Base-by-base conservation (phyloP, 352 stramenopile genomes). In the Phytophthora sansomeana region DNA sequence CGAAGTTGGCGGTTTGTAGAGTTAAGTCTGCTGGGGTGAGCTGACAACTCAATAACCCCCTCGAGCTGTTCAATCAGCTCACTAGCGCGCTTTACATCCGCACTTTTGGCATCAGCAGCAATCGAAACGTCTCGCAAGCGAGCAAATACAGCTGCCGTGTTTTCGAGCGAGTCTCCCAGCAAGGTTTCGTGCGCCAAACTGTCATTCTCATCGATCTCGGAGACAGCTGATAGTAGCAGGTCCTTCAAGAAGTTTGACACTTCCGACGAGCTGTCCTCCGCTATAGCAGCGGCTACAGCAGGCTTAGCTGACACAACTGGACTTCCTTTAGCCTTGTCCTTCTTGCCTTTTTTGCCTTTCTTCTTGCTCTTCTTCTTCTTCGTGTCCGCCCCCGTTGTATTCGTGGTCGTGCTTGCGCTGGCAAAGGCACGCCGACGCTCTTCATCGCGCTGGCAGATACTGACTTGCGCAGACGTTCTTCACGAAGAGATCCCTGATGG, bases 71-170 rank as follows among this genome's bases (percentile, higher is more conserved):
- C 21, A 10, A 70, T 64, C 17, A 51, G 11, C 4, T 38, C 29
- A 33, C 62, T 65, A 11, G 39, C 54, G 2, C 13, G 39, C n/a
- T 65, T 5, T 8, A 51, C 41, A 8, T 70, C 62, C 0, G 35
- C 30, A 17, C 28, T 5, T 55, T 70, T 65, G 7, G 52, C 32
- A n/a, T 24, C 30, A 14, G 26, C 30, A 14, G 54, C 10, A 8
- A 70, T 54, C 32, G 32, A 3, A 14, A 10, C 32, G 7, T 36
- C 32, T 10, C 28, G 42, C n/a, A n/a, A n/a, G n/a, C n/a, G n/a
- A n/a, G n/a, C n/a, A n/a, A 69, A 69, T 30, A 59, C 50, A 6
- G 47, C 52, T 9, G 53, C 17, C 2, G 53, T 59, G 6, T 62
- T 46, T 6, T 61, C 60, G 6, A 62, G 11, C 14, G 58, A 38